Conservation (phyloP, 768 basidiomycete species). For the Rhodocollybia butyracea region DNA sequence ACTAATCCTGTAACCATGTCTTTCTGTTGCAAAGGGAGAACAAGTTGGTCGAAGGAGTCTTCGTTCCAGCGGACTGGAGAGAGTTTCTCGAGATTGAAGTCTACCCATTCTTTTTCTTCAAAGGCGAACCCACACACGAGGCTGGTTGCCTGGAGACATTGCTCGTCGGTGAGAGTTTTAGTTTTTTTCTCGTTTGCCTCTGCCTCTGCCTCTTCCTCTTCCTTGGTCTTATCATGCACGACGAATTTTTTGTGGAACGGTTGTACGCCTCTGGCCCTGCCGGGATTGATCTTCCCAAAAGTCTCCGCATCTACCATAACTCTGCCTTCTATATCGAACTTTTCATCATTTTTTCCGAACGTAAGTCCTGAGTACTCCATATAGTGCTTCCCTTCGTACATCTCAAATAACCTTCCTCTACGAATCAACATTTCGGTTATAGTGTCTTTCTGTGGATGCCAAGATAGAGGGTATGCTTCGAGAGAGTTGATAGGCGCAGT, state of each 20-base stretch:
- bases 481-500: conserved; percentile 6
- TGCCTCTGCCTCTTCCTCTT: conserved; percentile 5
- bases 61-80: conserved; percentile 23
- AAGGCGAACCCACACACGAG: neutral
- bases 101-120: neutral
- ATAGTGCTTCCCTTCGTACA: conserved; percentile 12
- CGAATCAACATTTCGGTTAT: conserved; percentile 48
- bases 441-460: conserved; percentile 57
- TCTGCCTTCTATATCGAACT: neutral
- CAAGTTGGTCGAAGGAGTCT: conserved; percentile 30
- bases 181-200: conserved; percentile 10
- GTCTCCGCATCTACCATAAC: neutral
- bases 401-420: conserved; percentile 12
- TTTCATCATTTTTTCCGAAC: neutral
- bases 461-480: conserved; percentile 39
- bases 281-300: neutral
- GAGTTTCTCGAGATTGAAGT: neutral
- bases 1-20: conserved; percentile 27
- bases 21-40: conserved; percentile 29
- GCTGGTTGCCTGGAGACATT: neutral
- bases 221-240: neutral
- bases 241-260: neutral
- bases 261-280: neutral
- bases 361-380: conserved; percentile 13
- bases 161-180: neutral